Evolutionary conservation across 1,139 yeast species (phyloP).

Genomic region (Geotrichum histeridarum): DNA sequence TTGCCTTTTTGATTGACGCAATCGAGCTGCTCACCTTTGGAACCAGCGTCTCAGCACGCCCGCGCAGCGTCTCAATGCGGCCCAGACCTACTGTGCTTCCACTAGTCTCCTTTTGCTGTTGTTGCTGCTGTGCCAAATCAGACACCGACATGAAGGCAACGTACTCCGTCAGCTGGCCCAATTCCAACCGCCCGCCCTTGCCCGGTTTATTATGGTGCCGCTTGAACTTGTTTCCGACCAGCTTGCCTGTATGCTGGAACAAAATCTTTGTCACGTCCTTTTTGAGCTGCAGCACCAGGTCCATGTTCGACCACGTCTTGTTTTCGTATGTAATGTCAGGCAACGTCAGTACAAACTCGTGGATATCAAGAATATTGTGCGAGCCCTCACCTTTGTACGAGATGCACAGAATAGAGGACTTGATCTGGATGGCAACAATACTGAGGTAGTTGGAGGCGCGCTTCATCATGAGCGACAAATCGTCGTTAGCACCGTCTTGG

Average conservation of each 20-base stretch:
- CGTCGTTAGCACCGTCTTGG: slow-evolving; percentile 34
- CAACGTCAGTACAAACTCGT: slow-evolving; percentile 56
- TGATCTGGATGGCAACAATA: slow-evolving; percentile 54
- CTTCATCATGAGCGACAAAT: slow-evolving; percentile 53
- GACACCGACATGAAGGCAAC: slow-evolving; percentile 35
- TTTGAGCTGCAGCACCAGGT: slow-evolving; percentile 57
- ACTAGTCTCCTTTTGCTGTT: background rate
- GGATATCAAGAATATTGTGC: slow-evolving; percentile 63
- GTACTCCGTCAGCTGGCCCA: slow-evolving; percentile 36
- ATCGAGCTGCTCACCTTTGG: background rate
- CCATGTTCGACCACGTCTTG: slow-evolving; percentile 76
- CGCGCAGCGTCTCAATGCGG: background rate
- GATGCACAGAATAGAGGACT: slow-evolving; percentile 51
- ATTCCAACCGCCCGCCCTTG: slow-evolving; percentile 20
- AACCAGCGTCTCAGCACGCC: background rate
- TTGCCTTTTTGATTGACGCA: background rate
- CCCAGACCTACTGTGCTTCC: background rate
- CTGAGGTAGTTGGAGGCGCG: slow-evolving; percentile 66
- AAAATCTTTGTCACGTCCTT: slow-evolving; percentile 62
- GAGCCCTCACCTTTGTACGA: slow-evolving; percentile 61
- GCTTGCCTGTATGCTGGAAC: slow-evolving; percentile 69
- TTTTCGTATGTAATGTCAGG: slow-evolving; percentile 63
- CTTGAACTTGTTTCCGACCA: slow-evolving; percentile 67
- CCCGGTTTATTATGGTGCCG: slow-evolving; percentile 30
- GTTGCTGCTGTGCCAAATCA: slow-evolving; percentile 23